Evolutionary conservation across 75 land plant species (phyloP), one percentile per base, ranked within the genome.

Genomic region (Cupressus sempervirens): DNA sequence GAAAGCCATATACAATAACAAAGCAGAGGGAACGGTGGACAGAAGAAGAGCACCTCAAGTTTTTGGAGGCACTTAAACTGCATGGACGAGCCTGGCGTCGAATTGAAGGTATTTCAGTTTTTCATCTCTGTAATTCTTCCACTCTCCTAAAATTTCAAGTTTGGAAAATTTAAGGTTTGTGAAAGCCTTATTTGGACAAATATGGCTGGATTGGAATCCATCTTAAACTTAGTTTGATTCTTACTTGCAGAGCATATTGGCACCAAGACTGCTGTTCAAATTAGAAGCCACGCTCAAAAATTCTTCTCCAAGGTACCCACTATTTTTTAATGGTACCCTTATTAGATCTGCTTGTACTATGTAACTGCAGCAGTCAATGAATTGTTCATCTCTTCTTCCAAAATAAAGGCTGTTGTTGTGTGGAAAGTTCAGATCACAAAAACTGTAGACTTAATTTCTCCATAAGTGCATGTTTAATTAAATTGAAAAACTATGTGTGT

Each of bases 231-330:
- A n/a, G n/a, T 40, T 4, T 40, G 29, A 40, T 23, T 40, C 26
- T 26, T 11, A n/a, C 29, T 35, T 84, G 81, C 94, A 93, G 97
- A 93, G 82, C 93, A 94, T 87, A 90, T 95, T 70, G 95, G 96
- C 40, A 91, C 97, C 56, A 95, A 95, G 91, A 95, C 97, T 85
- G 94, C 97, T 40, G 93, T 95, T 85, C 97, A 95, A 83, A 95
- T 95, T 82, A 87, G 97, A 72, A 94, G 95, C 84, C 97, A 95
- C 84, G 97, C 97, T 2, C 97, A 95, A 83, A 95, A 95, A 89
- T 94, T 95, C 74, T 95, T 95, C 89, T 88, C 93, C 72, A 95
- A 95, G 94, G 94, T 95, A 62, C 74, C 35, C 32, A 32, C 74
- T 72, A 30, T 72, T 72, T 32, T 15, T 8, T 43, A 76, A 18